Evolutionary conservation across 148 eudicot species (phyloP).

Genomic region (Chenopodium quinoa): DNA sequence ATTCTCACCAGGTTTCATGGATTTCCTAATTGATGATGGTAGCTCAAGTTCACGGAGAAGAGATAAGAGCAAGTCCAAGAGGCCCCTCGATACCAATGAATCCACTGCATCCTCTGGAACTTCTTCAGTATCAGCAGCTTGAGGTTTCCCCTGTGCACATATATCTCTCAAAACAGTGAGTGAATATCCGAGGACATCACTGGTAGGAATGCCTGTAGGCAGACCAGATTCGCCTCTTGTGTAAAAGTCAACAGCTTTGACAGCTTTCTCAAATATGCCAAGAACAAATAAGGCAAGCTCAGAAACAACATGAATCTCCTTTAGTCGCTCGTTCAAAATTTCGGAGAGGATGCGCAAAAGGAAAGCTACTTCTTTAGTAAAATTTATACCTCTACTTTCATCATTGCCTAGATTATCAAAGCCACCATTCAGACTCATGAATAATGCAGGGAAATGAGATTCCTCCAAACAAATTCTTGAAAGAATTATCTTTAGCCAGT

Average conservation of each 20-base stretch:
- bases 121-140: conserved; percentile 15
- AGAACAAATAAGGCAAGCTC: conserved; percentile 51
- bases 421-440: conserved; percentile 24
- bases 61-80: conserved; percentile 58
- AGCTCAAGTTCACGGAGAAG: conserved; percentile 76
- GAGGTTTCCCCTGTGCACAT: conserved; percentile 45
- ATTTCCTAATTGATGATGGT: conserved; percentile 64
- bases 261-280: conserved; percentile 47
- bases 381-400: conserved; percentile 20
- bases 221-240: conserved; percentile 40
- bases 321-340: conserved; percentile 50
- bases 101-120: conserved; percentile 31
- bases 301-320: conserved; percentile 37
- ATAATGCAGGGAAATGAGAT: conserved; percentile 44
- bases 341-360: conserved; percentile 54
- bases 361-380: conserved; percentile 58
- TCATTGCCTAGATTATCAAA: conserved; percentile 20
- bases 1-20: conserved; percentile 37
- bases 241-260: conserved; percentile 34
- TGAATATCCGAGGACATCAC: conserved; percentile 75
- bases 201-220: conserved; percentile 50
- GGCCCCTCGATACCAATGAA: conserved; percentile 48
- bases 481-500: conserved; percentile 70
- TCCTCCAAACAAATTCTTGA: conserved; percentile 66
- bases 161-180: conserved; percentile 70